Evolutionary conservation across 352 stramenopile species (phyloP).

Genomic region (Pythium sukuiense): DNA sequence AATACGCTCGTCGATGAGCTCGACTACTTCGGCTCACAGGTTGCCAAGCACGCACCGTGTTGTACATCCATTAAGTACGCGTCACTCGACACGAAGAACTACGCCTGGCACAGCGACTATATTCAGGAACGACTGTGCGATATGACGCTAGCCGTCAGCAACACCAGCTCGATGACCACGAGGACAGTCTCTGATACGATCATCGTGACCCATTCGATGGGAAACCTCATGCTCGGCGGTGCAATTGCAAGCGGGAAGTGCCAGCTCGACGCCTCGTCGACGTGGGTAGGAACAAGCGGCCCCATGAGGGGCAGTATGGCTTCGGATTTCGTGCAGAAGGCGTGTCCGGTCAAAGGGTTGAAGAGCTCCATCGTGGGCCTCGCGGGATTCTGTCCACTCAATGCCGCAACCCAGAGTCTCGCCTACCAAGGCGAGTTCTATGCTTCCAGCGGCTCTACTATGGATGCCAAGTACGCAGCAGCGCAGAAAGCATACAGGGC

Average conservation of each 20-base stretch:
- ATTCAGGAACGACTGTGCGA: constrained; percentile 45
- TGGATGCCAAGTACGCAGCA: constrained; percentile 32
- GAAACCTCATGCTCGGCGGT: constrained; percentile 46
- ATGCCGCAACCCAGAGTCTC: constrained; percentile 44
- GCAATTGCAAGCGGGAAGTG: constrained; percentile 51
- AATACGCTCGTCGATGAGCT: constrained; percentile 39
- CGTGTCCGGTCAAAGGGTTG: constrained; percentile 34
- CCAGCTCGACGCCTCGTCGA: constrained; percentile 30
- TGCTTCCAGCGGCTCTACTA: constrained; percentile 18
- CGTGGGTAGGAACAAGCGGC: constrained; percentile 40
- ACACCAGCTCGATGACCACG: constrained; percentile 30
- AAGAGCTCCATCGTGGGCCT: constrained; percentile 30
- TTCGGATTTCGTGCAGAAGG: constrained; percentile 39
- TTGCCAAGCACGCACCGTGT: constrained; percentile 53
- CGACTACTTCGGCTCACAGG: constrained; percentile 41
- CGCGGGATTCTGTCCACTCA: constrained; percentile 24
- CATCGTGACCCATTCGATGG: constrained; percentile 68
- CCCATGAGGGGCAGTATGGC: constrained; percentile 54
- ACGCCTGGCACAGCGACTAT: constrained; percentile 39
- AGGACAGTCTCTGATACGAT: constrained; percentile 63
- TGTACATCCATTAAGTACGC: constrained; percentile 58
- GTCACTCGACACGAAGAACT: constrained; percentile 42
- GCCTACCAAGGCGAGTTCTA: constrained; percentile 43
- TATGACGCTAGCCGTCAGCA: constrained; percentile 36
- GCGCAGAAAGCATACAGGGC: constrained; percentile 35